Conservation (phyloP, 306 rosid species). For the Albizia julibrissin region DNA sequence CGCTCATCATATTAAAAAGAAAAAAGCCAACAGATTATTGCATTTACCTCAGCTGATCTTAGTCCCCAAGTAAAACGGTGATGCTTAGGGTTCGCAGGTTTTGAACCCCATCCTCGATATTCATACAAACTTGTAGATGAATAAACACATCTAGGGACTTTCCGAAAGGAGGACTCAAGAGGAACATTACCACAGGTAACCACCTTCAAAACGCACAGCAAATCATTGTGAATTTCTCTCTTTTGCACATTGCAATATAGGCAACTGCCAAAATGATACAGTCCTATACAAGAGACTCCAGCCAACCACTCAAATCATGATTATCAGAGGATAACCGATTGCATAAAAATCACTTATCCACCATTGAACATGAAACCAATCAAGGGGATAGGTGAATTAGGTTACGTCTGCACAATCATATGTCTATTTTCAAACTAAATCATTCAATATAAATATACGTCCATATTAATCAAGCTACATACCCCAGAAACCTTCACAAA, state of each 20-base stretch:
- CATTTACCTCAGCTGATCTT: conserved; percentile 81
- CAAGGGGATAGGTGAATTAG: not conserved
- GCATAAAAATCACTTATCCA: conserved; percentile 19
- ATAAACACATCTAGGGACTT: conserved; percentile 95
- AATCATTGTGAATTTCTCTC: conserved; percentile 37
- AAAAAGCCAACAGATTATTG: conserved; percentile 14
- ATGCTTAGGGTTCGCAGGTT: conserved; percentile 90
- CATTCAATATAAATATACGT: conserved; percentile 7
- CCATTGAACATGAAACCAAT: not conserved
- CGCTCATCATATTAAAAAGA: not conserved
- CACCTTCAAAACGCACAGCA: conserved; percentile 66
- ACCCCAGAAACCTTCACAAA: conserved; percentile 99
- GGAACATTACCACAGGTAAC: conserved; percentile 98
- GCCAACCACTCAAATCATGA: conserved; percentile 21
- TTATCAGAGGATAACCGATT: conserved; percentile 8
- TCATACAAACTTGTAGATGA: conserved; percentile 93
- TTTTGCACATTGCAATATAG: conserved; percentile 24
- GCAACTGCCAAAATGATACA: conserved; percentile 13
- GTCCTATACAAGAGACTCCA: conserved; percentile 13
- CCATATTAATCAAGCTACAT: conserved; percentile 38
- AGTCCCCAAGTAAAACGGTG: conserved; percentile 97
- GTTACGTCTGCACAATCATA: not conserved
- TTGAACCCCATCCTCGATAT: conserved; percentile 97
- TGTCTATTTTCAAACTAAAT: conserved; percentile 4
- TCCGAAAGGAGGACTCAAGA: conserved; percentile 90